Percentiles rank a stretch among this genome's conserved stretches.
phyloP scores from a whole-genome alignment of 2,329 filamentous ascomycete species.

The Botrytis hyacinthi region DNA sequence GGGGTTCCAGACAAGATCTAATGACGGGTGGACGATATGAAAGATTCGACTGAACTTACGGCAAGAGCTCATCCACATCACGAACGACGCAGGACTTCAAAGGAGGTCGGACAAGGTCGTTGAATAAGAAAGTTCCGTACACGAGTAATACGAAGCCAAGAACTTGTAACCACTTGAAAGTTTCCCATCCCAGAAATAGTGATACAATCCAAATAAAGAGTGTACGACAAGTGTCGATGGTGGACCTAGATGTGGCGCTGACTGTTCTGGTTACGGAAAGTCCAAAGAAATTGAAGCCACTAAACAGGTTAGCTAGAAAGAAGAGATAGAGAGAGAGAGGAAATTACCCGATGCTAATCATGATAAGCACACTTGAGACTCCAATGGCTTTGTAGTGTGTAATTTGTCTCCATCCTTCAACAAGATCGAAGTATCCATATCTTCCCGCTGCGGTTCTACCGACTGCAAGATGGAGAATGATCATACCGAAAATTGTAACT shows the following conservation, averaged over 20 bases:
- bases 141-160: slow-evolving; percentile 84
- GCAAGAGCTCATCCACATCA: slow-evolving; percentile 64
- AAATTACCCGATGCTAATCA: slow-evolving; percentile 92
- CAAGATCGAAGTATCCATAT: slow-evolving; percentile 86
- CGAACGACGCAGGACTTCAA: slow-evolving; percentile 62
- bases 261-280: slow-evolving; percentile 87
- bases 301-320: slow-evolving; percentile 40
- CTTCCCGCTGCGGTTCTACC: slow-evolving; percentile 71
- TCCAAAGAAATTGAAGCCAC: slow-evolving; percentile 98
- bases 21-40: not conserved
- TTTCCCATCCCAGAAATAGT: slow-evolving; percentile 90
- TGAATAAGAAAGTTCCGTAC: slow-evolving; percentile 96
- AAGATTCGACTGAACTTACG: slow-evolving; percentile 37
- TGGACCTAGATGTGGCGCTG: slow-evolving; percentile 88
- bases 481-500: slow-evolving; percentile 75
- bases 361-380: slow-evolving; percentile 81
- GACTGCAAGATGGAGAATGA: slow-evolving; percentile 73
- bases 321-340: not conserved
- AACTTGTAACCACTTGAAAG: slow-evolving; percentile 96
- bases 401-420: slow-evolving; percentile 81
- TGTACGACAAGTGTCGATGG: slow-evolving; percentile 95
- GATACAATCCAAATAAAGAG: slow-evolving; percentile 98
- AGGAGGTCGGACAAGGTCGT: slow-evolving; percentile 85
- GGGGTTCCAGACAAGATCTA: not conserved
- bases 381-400: slow-evolving; percentile 67